Evolutionary conservation across 371 early-diverging fungal genomes (phyloP).

Genomic region (Rhizopus stolonifer): DNA sequence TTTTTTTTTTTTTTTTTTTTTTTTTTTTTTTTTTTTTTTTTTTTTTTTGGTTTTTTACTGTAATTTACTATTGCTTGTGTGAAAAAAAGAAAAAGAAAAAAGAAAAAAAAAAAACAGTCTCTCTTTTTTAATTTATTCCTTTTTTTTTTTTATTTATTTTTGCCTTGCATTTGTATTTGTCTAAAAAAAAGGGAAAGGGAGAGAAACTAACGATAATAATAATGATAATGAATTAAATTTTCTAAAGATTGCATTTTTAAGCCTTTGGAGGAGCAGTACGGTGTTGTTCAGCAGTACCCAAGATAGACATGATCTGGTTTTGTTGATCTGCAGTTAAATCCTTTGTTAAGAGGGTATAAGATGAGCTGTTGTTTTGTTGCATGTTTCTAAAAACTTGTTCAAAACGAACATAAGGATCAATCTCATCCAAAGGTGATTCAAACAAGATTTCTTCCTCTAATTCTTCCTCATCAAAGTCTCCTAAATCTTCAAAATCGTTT

Average conservation of each 20-base stretch:
- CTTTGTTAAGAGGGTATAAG: conserved; percentile 53
- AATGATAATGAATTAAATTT: neutral
- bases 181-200: neutral
- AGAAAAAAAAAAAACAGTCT: neutral
- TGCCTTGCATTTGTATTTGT: too few species aligned
- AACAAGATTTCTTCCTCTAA: conserved; percentile 78
- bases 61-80: too few species aligned
- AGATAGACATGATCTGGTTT: conserved; percentile 42
- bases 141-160: too few species aligned
- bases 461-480: conserved; percentile 71
- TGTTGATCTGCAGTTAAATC: conserved; percentile 53
- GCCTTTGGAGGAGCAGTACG: conserved; percentile 20
- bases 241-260: neutral
- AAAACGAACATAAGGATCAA: conserved; percentile 81
- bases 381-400: conserved; percentile 50
- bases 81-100: neutral
- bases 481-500: conserved; percentile 62
- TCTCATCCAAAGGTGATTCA: conserved; percentile 82
- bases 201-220: neutral
- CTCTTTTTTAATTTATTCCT: neutral
- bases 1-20: neutral
- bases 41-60: neutral
- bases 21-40: neutral
- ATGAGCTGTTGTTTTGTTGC: conserved; percentile 44
- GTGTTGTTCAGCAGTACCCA: conserved; percentile 44